Conservation (phyloP, 805 yeast species). For the Cyberlindnera petersonii region DNA sequence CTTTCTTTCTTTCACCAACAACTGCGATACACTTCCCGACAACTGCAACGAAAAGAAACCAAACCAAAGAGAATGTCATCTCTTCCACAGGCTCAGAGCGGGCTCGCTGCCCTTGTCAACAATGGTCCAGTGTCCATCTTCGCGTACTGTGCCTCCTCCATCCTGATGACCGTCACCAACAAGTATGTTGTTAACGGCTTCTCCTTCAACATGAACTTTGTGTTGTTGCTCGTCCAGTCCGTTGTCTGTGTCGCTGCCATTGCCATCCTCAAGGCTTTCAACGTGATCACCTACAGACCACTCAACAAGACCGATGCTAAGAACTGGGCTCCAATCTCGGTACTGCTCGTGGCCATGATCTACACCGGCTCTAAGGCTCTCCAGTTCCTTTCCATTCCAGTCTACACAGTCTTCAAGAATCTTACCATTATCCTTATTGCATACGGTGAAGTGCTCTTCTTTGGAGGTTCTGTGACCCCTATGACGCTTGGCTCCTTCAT, state of each 20-base stretch:
- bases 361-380: conserved; percentile 95
- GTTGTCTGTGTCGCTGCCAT: conserved; percentile 76
- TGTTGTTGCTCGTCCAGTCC: conserved; percentile 85
- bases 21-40: too few relatives aligned
- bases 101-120: conserved; percentile 36
- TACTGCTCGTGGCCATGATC: conserved; percentile 86
- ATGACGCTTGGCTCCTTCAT: conserved; percentile 87
- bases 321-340: conserved; percentile 93
- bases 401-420: conserved; percentile 96
- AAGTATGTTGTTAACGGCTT: conserved; percentile 80
- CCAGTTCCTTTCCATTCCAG: conserved; percentile 88
- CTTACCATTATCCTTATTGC: conserved; percentile 95
- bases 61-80: conserved; percentile 9
- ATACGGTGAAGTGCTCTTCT: conserved; percentile 97
- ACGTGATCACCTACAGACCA: conserved; percentile 81
- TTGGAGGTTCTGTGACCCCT: conserved; percentile 85
- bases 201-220: conserved; percentile 78
- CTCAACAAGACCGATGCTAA: conserved; percentile 84
- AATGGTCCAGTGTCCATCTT: conserved; percentile 62
- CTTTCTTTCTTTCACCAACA: neutral
- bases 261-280: conserved; percentile 64
- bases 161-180: conserved; percentile 95
- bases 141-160: conserved; percentile 89
- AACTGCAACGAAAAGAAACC: too few relatives aligned
- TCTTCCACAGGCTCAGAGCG: conserved; percentile 23